Conservation (phyloP, 2,329 filamentous ascomycete species). For the Aspergillus uvarum region DNA sequence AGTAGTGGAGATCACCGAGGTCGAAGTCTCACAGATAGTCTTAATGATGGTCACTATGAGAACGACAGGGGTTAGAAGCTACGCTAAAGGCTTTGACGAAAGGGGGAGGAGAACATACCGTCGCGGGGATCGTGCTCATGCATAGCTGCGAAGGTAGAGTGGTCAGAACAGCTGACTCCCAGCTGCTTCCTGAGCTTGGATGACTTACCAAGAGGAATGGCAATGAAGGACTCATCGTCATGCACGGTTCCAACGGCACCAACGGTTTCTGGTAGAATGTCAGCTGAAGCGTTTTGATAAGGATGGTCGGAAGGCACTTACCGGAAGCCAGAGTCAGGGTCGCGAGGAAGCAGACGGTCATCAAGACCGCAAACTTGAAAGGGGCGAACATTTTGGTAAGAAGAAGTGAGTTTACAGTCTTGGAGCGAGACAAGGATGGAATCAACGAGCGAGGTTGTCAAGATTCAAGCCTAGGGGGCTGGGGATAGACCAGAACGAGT, state of each 20-base stretch:
- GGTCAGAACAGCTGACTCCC: not conserved
- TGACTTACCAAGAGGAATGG: conserved; percentile 8
- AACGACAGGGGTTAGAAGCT: not conserved
- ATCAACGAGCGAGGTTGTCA: not conserved
- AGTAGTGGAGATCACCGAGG: not conserved
- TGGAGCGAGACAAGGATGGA: not conserved
- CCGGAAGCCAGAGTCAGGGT: conserved; percentile 16
- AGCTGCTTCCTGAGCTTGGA: not conserved
- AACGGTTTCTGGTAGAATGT: not conserved
- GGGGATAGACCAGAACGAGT: not conserved
- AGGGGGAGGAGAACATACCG: not conserved
- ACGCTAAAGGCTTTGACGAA: not conserved
- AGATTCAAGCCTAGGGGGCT: not conserved
- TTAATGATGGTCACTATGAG: conserved; percentile 23
- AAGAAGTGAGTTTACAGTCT: not conserved
- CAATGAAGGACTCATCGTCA: conserved; percentile 1
- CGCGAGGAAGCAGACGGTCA: conserved; percentile 24
- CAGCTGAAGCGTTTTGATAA: not conserved
- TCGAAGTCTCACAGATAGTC: conserved; percentile 18
- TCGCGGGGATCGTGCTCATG: conserved; percentile 2
- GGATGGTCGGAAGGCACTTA: conserved; percentile 17
- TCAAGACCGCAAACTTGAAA: conserved; percentile 19
- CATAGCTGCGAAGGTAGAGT: not conserved
- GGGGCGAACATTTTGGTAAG: conserved; percentile 9
- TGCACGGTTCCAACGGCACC: not conserved